Evolutionary conservation across 1,284 basidiomycete species (phyloP).

Genomic region (Ustilago crameri): DNA sequence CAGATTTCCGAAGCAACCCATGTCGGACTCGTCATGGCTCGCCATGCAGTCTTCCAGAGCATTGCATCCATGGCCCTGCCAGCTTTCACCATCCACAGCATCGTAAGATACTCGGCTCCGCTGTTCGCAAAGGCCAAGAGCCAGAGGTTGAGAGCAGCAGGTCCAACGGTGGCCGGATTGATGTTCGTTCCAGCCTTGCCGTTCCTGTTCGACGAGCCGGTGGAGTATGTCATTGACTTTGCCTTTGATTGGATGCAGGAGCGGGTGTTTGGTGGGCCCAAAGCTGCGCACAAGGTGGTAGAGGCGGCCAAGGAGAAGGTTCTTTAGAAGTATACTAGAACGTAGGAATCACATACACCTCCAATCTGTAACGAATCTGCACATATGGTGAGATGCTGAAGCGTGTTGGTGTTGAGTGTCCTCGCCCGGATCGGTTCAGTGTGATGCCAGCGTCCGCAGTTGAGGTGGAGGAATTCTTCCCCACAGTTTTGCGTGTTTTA

Average conservation of each 20-base stretch:
- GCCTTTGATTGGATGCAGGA: conserved; percentile 70
- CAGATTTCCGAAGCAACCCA: conserved; percentile 39
- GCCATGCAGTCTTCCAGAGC: conserved; percentile 64
- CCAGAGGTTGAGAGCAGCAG: conserved; percentile 78
- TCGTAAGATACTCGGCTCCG: conserved; percentile 76
- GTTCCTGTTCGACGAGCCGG: conserved; percentile 66
- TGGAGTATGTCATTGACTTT: conserved; percentile 71
- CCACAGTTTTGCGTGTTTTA: conserved; percentile 12
- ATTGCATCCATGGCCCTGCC: conserved; percentile 62
- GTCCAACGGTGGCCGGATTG: conserved; percentile 79
- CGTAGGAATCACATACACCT: no score
- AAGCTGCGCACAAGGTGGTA: conserved; percentile 27
- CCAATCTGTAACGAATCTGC: not conserved
- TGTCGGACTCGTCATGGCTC: conserved; percentile 54
- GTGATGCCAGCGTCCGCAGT: not conserved
- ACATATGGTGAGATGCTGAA: no score
- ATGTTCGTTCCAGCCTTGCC: conserved; percentile 64
- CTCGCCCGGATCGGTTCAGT: no score
- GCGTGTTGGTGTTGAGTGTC: no score
- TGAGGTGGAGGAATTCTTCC: conserved; percentile 8
- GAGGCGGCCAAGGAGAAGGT: conserved; percentile 43
- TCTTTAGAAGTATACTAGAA: conserved; percentile 12
- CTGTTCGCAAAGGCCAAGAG: conserved; percentile 77
- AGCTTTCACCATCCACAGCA: conserved; percentile 65
- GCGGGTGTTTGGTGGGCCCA: conserved; percentile 17